These are phyloP conservation scores for Paragyromitra xinjiangensis DNA, from an alignment of 495 filamentous ascomycete species.

Conservation along the genomic window DNA sequence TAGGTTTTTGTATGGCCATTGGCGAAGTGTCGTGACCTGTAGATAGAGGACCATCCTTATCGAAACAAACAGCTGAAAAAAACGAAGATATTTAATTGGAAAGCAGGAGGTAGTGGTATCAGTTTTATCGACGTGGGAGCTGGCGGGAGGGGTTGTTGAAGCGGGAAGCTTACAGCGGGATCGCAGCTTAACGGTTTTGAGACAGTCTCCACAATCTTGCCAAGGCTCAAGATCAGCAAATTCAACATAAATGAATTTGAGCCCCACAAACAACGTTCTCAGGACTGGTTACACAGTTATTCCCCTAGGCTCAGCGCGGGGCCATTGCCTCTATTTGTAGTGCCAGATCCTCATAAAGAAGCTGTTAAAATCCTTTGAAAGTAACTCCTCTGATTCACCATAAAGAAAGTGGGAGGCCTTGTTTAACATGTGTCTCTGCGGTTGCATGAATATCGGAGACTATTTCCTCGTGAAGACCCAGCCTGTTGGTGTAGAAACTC, in stretches of 20 bases:
- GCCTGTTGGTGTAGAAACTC: background rate
- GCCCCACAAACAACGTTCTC: slow-evolving; percentile 10
- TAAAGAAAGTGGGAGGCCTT: slow-evolving; percentile 15
- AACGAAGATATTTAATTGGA: background rate
- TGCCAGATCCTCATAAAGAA: background rate
- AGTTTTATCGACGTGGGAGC: slow-evolving; percentile 21
- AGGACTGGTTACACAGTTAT: background rate
- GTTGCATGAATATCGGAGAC: too few relatives aligned
- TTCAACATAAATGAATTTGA: slow-evolving; percentile 7
- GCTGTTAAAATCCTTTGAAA: background rate
- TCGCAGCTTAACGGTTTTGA: slow-evolving; percentile 4
- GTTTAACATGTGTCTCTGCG: background rate
- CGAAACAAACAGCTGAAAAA: background rate
- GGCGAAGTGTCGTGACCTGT: slow-evolving; percentile 39
- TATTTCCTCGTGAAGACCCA: background rate
- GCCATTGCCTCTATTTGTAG: slow-evolving; percentile 5
- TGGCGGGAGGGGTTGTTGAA: slow-evolving; percentile 7
- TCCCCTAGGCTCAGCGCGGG: background rate
- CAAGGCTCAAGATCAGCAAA: slow-evolving; percentile 15
- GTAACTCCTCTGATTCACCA: background rate
- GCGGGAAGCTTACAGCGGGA: slow-evolving; percentile 11
- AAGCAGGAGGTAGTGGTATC: slow-evolving; percentile 7
- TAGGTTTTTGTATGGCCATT: slow-evolving; percentile 51
- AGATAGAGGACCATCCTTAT: slow-evolving; percentile 42
- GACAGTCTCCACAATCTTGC: slow-evolving; percentile 22